phyloP scores from a whole-genome alignment of 1,284 basidiomycete species.

The Trichosporon ovoides region DNA sequence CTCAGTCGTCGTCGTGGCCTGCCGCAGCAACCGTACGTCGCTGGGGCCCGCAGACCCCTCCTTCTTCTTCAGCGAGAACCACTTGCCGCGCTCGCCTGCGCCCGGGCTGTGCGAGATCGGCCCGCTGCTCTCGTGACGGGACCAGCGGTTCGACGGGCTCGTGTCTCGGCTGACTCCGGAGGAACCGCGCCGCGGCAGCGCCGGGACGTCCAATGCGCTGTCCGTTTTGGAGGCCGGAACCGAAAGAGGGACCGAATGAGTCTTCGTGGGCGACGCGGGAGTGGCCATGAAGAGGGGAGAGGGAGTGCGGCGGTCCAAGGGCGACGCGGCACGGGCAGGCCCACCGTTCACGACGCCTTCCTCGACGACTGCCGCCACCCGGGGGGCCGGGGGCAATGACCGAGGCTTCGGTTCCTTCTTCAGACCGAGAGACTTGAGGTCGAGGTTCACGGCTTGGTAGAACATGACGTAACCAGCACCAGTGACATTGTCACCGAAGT shows the following conservation, averaged over 20 bases:
- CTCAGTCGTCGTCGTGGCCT: constrained; percentile 13
- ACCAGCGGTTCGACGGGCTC: background rate
- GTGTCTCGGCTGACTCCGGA: background rate
- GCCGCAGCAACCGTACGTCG: background rate
- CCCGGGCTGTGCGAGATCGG: background rate
- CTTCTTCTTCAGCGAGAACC: constrained; percentile 15
- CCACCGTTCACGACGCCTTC: background rate
- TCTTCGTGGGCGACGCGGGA: background rate
- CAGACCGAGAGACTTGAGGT: constrained; percentile 61
- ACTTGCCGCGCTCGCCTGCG: constrained; percentile 6
- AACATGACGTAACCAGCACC: constrained; percentile 96
- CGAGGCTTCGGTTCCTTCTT: constrained; percentile 21
- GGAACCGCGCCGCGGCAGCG: background rate
- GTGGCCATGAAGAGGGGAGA: background rate
- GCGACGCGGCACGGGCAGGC: background rate
- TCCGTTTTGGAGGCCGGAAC: background rate
- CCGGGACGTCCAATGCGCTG: background rate
- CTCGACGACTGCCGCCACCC: background rate
- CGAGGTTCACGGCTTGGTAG: constrained; percentile 88
- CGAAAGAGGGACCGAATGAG: background rate
- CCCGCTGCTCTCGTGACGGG: background rate
- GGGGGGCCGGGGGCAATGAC: constrained; percentile 9
- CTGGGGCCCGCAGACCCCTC: constrained; percentile 4
- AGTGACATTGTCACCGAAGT: constrained; percentile 83
- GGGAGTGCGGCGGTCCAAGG: background rate